Evolutionary conservation across 129 eudicot genomes (phyloP), one percentile per base, ranked within the genome.

Genomic region (Tagetes patula): DNA sequence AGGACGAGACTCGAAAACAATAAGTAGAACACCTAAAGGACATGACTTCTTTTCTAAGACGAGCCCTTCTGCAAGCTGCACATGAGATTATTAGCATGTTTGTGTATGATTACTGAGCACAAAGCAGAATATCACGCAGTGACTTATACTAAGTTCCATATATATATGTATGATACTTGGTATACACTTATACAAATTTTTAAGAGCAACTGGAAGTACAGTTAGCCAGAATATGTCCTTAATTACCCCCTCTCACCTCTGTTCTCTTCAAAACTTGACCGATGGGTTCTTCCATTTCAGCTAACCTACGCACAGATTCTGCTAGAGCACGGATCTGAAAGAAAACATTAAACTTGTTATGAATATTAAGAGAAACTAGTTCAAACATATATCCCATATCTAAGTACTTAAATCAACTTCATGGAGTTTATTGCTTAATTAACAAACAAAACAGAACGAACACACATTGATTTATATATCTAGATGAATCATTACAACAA

Each of bases 1-100:
- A 64, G 98, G 98, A 8, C 98, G 91, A 68, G 98, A 92, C 88
- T 92, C 98, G 27, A 92, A 92, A n/a, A 89, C 80, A 77, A 89
- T 87, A 38, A 92, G 78, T 9, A 92, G 90, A 78, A 92, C 98
- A 69, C 98, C 98, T 84, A 92, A 65, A 6, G 96, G 95, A 71
- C 88, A 85, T 62, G 98, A 79, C 42, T 79, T 80, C 79, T 92
- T 92, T 76, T 92, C 98, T 69, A 92, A 83, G 46, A 87, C 37
- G 41, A 89, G 87, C 65, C 96, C 96, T 47, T 89, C 95, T 71
- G 98, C 88, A 75, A 92, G 81, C 98, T 92, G 95, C 69, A 80
- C 34, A 12, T 0, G 38, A 33, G 8, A 62, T 37, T 42, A 36
- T 74, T 64, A 6, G 30, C 8, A 8, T 31, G 42, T 68, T 53